Conservation (phyloP, 306 rosid species). For the Lathyrus oleraceus region DNA sequence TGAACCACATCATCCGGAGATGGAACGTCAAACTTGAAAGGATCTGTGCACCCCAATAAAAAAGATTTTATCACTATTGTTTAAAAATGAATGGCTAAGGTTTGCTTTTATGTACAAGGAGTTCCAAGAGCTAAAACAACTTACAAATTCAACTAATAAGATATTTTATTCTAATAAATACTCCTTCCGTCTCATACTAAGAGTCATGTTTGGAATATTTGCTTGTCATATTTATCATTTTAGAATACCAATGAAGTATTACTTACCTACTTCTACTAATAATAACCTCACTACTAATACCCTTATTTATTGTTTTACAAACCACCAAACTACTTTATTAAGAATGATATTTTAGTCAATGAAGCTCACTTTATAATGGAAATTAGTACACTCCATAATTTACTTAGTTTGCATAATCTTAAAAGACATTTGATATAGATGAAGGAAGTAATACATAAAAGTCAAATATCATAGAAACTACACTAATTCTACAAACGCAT, state of each 20-base stretch:
- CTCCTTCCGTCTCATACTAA: not conserved
- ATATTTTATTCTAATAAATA: slow-evolving; percentile 17
- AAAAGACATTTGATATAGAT: not conserved
- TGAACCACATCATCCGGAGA: slow-evolving; percentile 90
- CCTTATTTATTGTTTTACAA: not conserved
- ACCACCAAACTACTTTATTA: not conserved
- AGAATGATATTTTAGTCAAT: not conserved
- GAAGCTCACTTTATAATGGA: not conserved
- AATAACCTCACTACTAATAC: not conserved
- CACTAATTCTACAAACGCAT: slow-evolving; percentile 43
- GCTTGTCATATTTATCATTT: slow-evolving; percentile 1
- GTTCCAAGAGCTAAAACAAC: slow-evolving; percentile 32
- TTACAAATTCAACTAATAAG: slow-evolving; percentile 5
- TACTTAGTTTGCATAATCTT: not conserved
- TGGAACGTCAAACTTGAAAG: slow-evolving; percentile 88
- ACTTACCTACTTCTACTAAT: not conserved
- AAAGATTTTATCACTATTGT: slow-evolving; percentile 29
- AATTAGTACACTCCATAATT: not conserved
- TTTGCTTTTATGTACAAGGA: slow-evolving; percentile 38
- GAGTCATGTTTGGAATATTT: not conserved
- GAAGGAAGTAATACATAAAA: slow-evolving; percentile 10
- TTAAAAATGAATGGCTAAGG: slow-evolving; percentile 20
- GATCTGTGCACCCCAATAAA: slow-evolving; percentile 53
- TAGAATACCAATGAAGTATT: not conserved
- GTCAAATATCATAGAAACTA: slow-evolving; percentile 39